phyloP scores from a whole-genome alignment of 306 rosid species.

The Ammopiptanthus mongolicus region DNA sequence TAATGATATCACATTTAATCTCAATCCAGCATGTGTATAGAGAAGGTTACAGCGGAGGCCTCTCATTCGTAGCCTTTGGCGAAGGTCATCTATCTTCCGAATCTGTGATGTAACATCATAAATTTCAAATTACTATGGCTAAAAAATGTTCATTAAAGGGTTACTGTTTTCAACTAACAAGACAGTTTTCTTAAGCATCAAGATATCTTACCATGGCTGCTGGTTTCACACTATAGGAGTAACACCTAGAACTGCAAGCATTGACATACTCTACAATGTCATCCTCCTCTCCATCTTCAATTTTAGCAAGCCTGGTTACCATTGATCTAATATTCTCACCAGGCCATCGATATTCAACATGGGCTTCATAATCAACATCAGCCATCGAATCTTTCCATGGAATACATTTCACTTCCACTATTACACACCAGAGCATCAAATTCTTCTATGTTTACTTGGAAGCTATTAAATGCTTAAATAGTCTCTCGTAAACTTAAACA shows the following conservation, averaged over 20 bases:
- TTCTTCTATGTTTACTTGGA: constrained; percentile 49
- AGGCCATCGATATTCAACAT: constrained; percentile 67
- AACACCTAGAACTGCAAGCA: constrained; percentile 55
- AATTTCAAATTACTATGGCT: neutral
- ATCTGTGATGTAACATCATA: constrained; percentile 35
- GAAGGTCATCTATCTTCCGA: constrained; percentile 46
- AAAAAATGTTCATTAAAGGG: neutral
- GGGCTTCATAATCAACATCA: constrained; percentile 68
- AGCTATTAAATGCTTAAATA: constrained; percentile 40
- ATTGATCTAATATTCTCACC: constrained; percentile 64
- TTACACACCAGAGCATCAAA: constrained; percentile 69
- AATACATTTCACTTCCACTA: constrained; percentile 76
- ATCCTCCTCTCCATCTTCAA: constrained; percentile 48
- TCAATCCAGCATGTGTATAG: constrained; percentile 52
- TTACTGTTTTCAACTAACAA: neutral
- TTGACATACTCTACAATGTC: constrained; percentile 43
- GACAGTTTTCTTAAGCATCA: neutral
- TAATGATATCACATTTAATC: constrained; percentile 65
- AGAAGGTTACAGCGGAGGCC: constrained; percentile 76
- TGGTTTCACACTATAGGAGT: constrained; percentile 49
- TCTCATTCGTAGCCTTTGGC: constrained; percentile 73
- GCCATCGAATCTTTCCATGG: constrained; percentile 66
- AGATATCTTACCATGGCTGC: constrained; percentile 41
- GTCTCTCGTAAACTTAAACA: constrained; percentile 62
- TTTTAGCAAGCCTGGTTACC: constrained; percentile 54